Evolutionary conservation across 441 rosid species (phyloP).

Genomic region (Corymbia calophylla): DNA sequence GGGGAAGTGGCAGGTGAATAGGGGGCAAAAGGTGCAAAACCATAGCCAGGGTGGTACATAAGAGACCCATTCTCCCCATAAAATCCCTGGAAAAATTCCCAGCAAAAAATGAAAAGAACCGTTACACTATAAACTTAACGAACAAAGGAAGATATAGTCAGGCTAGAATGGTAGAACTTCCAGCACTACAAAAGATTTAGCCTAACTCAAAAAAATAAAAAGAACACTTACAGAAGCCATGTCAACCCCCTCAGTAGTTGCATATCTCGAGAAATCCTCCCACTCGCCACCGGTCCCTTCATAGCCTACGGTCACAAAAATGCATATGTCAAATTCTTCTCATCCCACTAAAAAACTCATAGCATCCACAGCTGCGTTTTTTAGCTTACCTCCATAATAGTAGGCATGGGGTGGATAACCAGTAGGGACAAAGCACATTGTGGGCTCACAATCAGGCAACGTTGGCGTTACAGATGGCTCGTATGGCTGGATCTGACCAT

Average conservation of each 20-base stretch:
- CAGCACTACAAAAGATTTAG: background rate
- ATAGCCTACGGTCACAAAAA: conserved; percentile 16
- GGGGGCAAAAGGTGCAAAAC: conserved; percentile 59
- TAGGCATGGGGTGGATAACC: conserved; percentile 35
- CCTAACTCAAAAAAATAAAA: background rate
- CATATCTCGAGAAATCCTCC: conserved; percentile 49
- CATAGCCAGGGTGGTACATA: conserved; percentile 60
- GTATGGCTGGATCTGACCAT: conserved; percentile 50
- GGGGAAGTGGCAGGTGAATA: conserved; percentile 72
- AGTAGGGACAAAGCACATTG: conserved; percentile 50
- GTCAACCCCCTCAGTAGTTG: conserved; percentile 58
- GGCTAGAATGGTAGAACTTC: background rate
- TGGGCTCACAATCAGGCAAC: conserved; percentile 44
- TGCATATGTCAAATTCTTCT: background rate
- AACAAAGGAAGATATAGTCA: background rate
- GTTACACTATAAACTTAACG: background rate
- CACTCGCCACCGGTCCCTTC: conserved; percentile 46
- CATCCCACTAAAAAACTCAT: background rate
- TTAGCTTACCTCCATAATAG: conserved; percentile 38
- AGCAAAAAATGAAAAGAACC: background rate
- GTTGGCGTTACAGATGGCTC: conserved; percentile 59
- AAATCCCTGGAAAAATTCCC: conserved; percentile 29
- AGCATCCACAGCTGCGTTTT: background rate
- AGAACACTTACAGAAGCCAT: conserved; percentile 37
- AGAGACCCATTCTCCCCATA: conserved; percentile 61